Conservation (phyloP, 148 eudicot species). For the Camellia japonica region DNA sequence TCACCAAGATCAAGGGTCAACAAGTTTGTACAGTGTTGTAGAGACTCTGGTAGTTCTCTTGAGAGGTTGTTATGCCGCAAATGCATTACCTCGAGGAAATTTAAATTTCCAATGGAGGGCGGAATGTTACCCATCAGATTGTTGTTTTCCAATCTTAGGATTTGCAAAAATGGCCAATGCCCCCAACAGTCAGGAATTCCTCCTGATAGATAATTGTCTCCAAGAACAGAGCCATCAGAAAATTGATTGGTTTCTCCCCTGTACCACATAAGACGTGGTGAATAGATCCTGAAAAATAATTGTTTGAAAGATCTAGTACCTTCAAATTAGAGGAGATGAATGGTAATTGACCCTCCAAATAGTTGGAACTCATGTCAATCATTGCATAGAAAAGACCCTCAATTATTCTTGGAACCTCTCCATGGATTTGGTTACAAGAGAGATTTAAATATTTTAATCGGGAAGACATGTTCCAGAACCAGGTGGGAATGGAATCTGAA, state of each 20-base stretch:
- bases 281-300: slow-evolving; percentile 13
- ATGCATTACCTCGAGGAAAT: background rate
- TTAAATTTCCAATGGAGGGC: background rate
- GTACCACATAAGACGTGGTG: background rate
- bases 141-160: background rate
- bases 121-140: background rate
- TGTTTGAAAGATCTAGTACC: slow-evolving; percentile 8
- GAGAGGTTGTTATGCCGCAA: slow-evolving; percentile 10
- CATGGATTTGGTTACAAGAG: background rate
- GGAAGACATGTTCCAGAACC: background rate
- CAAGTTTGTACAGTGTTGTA: background rate
- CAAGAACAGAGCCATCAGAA: background rate
- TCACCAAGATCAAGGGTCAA: background rate
- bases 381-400: too few relatives aligned
- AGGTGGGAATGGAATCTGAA: slow-evolving; percentile 6
- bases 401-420: background rate
- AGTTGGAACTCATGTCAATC: slow-evolving; percentile 1
- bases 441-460: background rate
- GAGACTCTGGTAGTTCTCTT: slow-evolving; percentile 13
- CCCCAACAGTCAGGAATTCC: slow-evolving; percentile 2
- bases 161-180: background rate
- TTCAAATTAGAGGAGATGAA: background rate
- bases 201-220: slow-evolving; percentile 4
- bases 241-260: background rate
- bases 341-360: background rate